These are phyloP conservation scores for Cladophialophora bantiana DNA, from an alignment of 2,329 filamentous ascomycete species.

Conservation along the genomic window DNA sequence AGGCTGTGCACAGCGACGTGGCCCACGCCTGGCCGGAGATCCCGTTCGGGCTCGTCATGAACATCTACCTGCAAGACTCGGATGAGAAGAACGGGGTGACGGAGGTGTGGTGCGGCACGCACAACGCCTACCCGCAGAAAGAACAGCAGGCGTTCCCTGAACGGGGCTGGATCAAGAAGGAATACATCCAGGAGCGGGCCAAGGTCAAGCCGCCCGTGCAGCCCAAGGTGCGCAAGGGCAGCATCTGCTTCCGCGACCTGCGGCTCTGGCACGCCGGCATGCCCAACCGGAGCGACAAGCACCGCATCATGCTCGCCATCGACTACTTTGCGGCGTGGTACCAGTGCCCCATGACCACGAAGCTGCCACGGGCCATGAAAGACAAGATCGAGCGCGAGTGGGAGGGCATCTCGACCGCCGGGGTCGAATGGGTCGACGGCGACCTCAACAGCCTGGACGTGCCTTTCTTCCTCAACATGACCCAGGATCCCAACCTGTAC, in stretches of 20 bases:
- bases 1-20: conserved; percentile 52
- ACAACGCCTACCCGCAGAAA: conserved; percentile 47
- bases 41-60: conserved; percentile 53
- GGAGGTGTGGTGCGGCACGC: conserved; percentile 60
- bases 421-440: conserved; percentile 30
- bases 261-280: conserved; percentile 70
- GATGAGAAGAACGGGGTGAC: conserved; percentile 56
- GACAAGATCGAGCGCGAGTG: conserved; percentile 27
- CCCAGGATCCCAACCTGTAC: conserved; percentile 30
- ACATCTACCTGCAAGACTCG: conserved; percentile 56
- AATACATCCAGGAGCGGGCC: conserved; percentile 44
- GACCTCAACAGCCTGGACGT: conserved; percentile 26
- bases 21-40: conserved; percentile 57
- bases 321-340: conserved; percentile 40
- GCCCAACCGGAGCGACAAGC: conserved; percentile 58
- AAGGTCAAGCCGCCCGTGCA: conserved; percentile 48
- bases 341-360: conserved; percentile 32
- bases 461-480: conserved; percentile 32
- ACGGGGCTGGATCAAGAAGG: conserved; percentile 43
- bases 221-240: conserved; percentile 56
- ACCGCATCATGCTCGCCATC: conserved; percentile 55
- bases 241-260: conserved; percentile 65
- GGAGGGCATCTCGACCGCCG: conserved; percentile 27
- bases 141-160: conserved; percentile 49
- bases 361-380: conserved; percentile 28